Evolutionary conservation across 192 early-diverging fungal genomes (phyloP), one percentile per base, ranked within the genome.

Genomic region (Phycomyces nitens): DNA sequence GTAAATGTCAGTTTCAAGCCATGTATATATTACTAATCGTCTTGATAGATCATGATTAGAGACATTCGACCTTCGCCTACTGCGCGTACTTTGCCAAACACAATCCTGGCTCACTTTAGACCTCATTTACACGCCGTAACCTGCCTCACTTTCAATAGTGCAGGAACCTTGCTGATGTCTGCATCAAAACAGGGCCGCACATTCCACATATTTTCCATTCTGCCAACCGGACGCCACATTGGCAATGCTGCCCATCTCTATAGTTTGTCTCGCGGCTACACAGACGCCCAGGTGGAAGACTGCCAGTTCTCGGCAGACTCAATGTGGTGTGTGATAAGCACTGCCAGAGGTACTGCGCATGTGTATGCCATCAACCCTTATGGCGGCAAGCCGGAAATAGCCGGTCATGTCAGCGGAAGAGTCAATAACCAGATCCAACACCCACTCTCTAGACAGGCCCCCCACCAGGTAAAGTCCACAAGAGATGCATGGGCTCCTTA

Each of bases 251-350:
- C 74, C 8, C 83, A 82, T 66, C 34, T 94, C 7, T 94, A 92
- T 59, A 82, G 82, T 43, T 78, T 92, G 34, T 79, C 90, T n/a
- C 82, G 92, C 16, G 92, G 92, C 8, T 88, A 83, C 61, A 94
- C 92, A 0, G 76, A 85, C 55, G 92, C 91, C 7, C 80, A 69
- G 24, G 81, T 94, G 14, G 87, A 90, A 61, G 81, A 82, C 62
- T 80, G 87, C 50, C 68, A 81, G 1, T 93, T 90, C 58, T 87
- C 84, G 16, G 51, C 71, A 4, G 89, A 92, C 57, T 84, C 85
- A n/a, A 77, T 76, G 12, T 94, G 90, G 90, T 77, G 88, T 50
- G 84, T 79, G 12, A 89, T 89, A 1, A 88, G 80, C 38, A 90
- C 90, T 1, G 84, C 83, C 0, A 63, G 86, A 42, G 90, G 91